phyloP scores from a whole-genome alignment of 805 yeast species.

The Metschnikowia peoriensis region DNA sequence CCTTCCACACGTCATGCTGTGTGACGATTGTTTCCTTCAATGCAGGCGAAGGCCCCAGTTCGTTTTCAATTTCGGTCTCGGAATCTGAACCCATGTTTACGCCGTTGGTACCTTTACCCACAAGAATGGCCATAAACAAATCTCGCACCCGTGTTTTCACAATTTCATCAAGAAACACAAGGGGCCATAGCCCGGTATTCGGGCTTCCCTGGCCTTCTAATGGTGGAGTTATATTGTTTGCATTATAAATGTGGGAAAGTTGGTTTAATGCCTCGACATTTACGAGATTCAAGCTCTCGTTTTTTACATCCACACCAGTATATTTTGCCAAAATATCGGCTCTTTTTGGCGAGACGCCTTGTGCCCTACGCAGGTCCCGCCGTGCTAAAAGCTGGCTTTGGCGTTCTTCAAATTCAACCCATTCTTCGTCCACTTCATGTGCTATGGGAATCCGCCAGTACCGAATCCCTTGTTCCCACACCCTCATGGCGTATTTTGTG shows the following conservation, averaged over 20 bases:
- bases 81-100: background rate
- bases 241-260: conserved; percentile 9
- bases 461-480: background rate
- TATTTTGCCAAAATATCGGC: no score
- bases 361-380: conserved; percentile 16
- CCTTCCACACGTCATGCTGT: conserved; percentile 13
- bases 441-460: conserved; percentile 52
- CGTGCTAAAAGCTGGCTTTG: conserved; percentile 27
- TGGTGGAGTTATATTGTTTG: conserved; percentile 8
- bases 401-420: conserved; percentile 43
- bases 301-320: no score
- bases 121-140: conserved; percentile 16
- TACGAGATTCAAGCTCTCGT: no score
- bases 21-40: background rate
- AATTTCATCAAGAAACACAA: conserved; percentile 23
- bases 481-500: conserved; percentile 1
- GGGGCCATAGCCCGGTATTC: conserved; percentile 12
- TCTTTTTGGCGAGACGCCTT: no score
- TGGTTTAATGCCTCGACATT: no score
- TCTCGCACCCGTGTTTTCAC: conserved; percentile 15
- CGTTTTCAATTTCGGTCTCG: background rate
- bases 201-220: background rate
- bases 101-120: conserved; percentile 10
- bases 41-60: background rate
- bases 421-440: conserved; percentile 47